phyloP scores from a whole-genome alignment of 2,329 filamentous ascomycete species.

The Exophiala sp. region DNA sequence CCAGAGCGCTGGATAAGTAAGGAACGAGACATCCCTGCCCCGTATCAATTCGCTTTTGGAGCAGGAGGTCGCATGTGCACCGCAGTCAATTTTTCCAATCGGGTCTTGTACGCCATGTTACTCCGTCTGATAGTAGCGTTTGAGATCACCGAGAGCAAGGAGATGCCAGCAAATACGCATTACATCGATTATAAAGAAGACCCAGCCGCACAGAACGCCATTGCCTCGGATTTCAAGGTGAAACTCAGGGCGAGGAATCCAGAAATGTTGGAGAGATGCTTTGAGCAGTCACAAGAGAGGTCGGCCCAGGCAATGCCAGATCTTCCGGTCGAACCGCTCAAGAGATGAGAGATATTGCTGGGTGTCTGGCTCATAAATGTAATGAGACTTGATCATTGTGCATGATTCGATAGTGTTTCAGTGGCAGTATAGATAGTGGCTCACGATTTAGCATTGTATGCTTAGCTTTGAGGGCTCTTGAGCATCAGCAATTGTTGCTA shows the following conservation, averaged over 20 bases:
- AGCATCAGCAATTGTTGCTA: too few species aligned
- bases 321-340: too few species aligned
- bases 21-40: constrained; percentile 19
- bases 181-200: constrained; percentile 28
- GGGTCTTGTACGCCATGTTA: constrained; percentile 27
- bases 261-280: constrained; percentile 2
- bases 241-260: constrained; percentile 4
- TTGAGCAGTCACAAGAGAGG: neutral
- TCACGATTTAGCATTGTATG: too few species aligned
- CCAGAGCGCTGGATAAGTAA: constrained; percentile 46
- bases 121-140: constrained; percentile 26
- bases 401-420: too few species aligned
- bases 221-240: constrained; percentile 13
- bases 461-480: too few species aligned
- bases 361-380: too few species aligned
- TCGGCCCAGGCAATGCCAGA: neutral
- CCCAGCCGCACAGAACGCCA: constrained; percentile 22
- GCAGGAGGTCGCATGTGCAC: constrained; percentile 25
- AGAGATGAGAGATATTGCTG: too few species aligned
- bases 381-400: too few species aligned
- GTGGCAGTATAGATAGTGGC: too few species aligned
- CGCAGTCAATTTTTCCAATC: constrained; percentile 27
- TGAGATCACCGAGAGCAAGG: constrained; percentile 16
- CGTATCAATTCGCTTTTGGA: constrained; percentile 25
- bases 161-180: constrained; percentile 17